These are phyloP conservation scores for Crithidia bombi DNA, from an alignment of 208 protist genomes.

Conservation along the genomic window DNA sequence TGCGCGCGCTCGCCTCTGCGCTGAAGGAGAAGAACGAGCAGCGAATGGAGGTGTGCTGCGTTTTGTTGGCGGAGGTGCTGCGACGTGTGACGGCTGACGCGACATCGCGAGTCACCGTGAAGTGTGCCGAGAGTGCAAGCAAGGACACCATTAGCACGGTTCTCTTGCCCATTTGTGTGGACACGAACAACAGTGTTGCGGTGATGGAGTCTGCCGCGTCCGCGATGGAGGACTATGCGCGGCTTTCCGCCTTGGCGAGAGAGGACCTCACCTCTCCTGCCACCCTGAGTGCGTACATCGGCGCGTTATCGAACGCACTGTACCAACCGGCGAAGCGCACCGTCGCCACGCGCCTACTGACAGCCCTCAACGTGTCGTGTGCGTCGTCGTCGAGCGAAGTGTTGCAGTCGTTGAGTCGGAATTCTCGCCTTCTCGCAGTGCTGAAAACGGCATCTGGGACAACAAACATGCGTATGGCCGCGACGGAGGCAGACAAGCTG, in stretches of 20 bases:
- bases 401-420: conserved; percentile 7
- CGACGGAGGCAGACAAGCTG: conserved; percentile 38
- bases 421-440: conserved; percentile 24
- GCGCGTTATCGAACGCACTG: conserved; percentile 39
- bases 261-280: conserved; percentile 45
- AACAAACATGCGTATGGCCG: conserved; percentile 27
- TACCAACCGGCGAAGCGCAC: conserved; percentile 30
- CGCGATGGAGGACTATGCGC: conserved; percentile 55
- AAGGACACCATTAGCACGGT: conserved; percentile 43
- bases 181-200: conserved; percentile 25
- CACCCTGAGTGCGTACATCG: conserved; percentile 27
- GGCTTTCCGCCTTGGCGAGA: conserved; percentile 44
- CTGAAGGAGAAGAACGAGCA: conserved; percentile 41
- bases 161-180: conserved; percentile 61
- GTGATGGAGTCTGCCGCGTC: conserved; percentile 50
- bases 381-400: conserved; percentile 29
- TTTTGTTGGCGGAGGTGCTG: conserved; percentile 47
- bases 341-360: conserved; percentile 50
- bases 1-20: conserved; percentile 46
- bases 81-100: conserved; percentile 38
- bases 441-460: conserved; percentile 18
- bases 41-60: conserved; percentile 44
- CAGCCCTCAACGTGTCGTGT: conserved; percentile 45
- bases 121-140: conserved; percentile 45
- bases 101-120: conserved; percentile 35